Percentiles rank a stretch among this genome's conserved stretches.
phyloP scores from a whole-genome alignment of 345 rosid genomes.

The Sonneratia caseolaris region DNA sequence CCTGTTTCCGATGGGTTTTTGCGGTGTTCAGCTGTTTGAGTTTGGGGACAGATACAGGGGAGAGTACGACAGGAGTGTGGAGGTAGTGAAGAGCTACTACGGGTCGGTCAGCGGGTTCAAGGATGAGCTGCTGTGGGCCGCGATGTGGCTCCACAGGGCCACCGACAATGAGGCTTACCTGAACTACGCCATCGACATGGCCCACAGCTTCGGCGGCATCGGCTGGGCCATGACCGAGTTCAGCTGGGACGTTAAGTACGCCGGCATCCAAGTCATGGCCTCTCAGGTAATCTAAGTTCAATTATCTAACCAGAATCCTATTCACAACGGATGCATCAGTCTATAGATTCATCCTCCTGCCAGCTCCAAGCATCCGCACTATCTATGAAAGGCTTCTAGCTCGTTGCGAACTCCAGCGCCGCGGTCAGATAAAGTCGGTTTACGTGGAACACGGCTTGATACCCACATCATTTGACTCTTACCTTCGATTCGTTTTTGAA shows the following conservation, averaged over 20 bases:
- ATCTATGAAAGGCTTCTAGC: no score
- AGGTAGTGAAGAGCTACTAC: constrained; percentile 72
- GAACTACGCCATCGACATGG: constrained; percentile 48
- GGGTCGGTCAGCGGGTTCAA: constrained; percentile 88
- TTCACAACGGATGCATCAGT: no score
- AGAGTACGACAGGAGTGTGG: constrained; percentile 62
- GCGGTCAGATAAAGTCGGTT: no score
- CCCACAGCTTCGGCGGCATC: constrained; percentile 58
- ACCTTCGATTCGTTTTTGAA: no score
- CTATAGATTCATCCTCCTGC: no score
- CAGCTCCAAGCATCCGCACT: no score
- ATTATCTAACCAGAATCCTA: not conserved
- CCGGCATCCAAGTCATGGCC: constrained; percentile 71
- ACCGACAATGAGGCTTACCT: constrained; percentile 61
- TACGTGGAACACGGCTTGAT: no score
- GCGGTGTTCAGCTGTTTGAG: constrained; percentile 50
- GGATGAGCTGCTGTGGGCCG: constrained; percentile 97
- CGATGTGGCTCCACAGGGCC: constrained; percentile 86
- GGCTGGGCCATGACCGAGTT: constrained; percentile 91
- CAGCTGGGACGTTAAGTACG: constrained; percentile 97
- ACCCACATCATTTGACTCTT: no score
- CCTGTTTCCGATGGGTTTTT: not conserved
- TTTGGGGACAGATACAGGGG: constrained; percentile 78
- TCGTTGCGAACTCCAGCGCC: no score
- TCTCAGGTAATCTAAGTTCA: constrained; percentile 44